Evolutionary conservation across 495 filamentous ascomycete genomes (phyloP).

Genomic region (Trichocladium antarcticum): DNA sequence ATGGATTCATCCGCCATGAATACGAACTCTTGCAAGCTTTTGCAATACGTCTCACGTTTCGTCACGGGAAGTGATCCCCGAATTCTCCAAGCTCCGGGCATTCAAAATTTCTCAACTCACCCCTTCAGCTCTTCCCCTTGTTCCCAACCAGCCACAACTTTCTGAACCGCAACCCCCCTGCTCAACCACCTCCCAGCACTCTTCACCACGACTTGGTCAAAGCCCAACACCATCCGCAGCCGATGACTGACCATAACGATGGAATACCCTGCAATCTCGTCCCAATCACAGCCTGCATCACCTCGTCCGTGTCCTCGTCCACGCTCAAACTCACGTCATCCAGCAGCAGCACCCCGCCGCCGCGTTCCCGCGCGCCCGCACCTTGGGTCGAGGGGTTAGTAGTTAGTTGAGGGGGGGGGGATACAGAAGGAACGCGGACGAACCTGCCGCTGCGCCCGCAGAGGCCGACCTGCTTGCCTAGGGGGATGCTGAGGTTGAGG

Average conservation of each 20-base stretch:
- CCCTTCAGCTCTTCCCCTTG: neutral
- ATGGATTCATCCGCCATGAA: neutral
- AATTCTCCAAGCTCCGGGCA: too few relatives aligned
- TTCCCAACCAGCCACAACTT: slow-evolving; percentile 24
- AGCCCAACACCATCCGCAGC: slow-evolving; percentile 37
- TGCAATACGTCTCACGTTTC: neutral
- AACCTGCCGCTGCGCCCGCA: slow-evolving; percentile 20
- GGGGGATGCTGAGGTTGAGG: slow-evolving; percentile 12
- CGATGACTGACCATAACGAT: slow-evolving; percentile 40
- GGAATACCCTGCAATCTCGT: slow-evolving; percentile 37
- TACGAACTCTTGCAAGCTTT: neutral
- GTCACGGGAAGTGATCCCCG: too few relatives aligned
- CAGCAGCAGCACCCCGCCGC: slow-evolving; percentile 28
- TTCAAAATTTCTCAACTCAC: neutral
- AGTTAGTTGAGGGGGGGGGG: slow-evolving; percentile 35
- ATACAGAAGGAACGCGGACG: slow-evolving; percentile 42
- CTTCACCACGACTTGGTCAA: slow-evolving; percentile 40
- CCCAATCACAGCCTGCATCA: slow-evolving; percentile 35
- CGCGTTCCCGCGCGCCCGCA: slow-evolving; percentile 3
- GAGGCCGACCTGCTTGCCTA: slow-evolving; percentile 19
- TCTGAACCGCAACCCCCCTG: slow-evolving; percentile 27
- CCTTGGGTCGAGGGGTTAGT: slow-evolving; percentile 29
- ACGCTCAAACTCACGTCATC: slow-evolving; percentile 37
- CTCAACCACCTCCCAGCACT: slow-evolving; percentile 25
- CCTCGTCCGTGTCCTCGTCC: slow-evolving; percentile 35